These are phyloP conservation scores for Artemisia tridentata DNA, from an alignment of 129 eudicot species.

Conservation along the genomic window DNA sequence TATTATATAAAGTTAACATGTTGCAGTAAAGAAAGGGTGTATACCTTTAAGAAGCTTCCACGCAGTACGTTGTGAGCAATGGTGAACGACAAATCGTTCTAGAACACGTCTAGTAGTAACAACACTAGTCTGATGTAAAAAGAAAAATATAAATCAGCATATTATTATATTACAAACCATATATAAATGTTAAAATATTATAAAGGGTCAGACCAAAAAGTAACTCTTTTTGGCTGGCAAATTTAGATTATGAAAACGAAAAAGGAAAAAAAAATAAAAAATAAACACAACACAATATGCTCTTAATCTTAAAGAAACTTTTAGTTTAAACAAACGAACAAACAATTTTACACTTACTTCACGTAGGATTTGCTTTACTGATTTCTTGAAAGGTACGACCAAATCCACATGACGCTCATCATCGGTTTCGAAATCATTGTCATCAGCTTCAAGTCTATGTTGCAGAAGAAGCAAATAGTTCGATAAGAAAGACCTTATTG, in stretches of 20 bases:
- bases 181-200: too few species aligned
- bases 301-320: too few species aligned
- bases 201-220: too few species aligned
- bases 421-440: slow-evolving; percentile 63
- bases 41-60: slow-evolving; percentile 98
- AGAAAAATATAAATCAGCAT: not conserved
- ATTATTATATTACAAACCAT: not conserved
- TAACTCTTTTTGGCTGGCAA: too few species aligned
- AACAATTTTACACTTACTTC: slow-evolving; percentile 47
- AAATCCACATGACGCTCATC: slow-evolving; percentile 51
- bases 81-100: slow-evolving; percentile 83
- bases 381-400: slow-evolving; percentile 86
- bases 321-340: not conserved
- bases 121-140: slow-evolving; percentile 64
- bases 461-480: slow-evolving; percentile 62
- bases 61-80: slow-evolving; percentile 72
- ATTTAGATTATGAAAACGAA: too few species aligned
- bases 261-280: too few species aligned
- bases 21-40: not conserved
- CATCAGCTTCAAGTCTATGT: slow-evolving; percentile 49
- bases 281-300: too few species aligned
- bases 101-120: slow-evolving; percentile 80
- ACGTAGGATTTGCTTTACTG: slow-evolving; percentile 77
- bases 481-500: slow-evolving; percentile 60
- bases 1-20: slow-evolving; percentile 11